Base-by-base conservation (phyloP, 2,329 filamentous ascomycete genomes). In the Parascedosporium putredinis region DNA sequence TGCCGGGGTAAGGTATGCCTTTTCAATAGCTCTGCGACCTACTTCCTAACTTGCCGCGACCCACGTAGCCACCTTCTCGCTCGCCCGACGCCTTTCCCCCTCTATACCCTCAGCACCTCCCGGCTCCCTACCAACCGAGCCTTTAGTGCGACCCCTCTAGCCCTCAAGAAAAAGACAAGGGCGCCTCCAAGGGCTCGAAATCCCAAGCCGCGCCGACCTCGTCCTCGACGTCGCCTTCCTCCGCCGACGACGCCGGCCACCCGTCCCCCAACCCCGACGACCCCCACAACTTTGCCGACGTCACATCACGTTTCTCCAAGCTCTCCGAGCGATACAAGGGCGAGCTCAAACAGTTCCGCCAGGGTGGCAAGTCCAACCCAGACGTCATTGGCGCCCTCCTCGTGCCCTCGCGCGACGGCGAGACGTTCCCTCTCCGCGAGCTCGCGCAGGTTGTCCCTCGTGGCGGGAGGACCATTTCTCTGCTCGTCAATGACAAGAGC, bases 361-460 rank as follows among this genome's bases (percentile, higher is more conserved):
- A 64, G 54, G 74, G 73, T 55, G 72, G 73, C 24, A 70, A 72
- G 52, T 78, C 77, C 69, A 74, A 73, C 66, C 69, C 71, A 5
- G 69, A 72, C 56, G 59, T 59, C 50, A 64, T 79, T 46, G 74
- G 74, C 55, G 63, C 67, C 18, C 62, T 78, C 33, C 58, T 60
- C 23, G 68, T 78, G 27, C 36, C 58, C 51, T 55, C 59, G 43
- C 54, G 57, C 24, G 54, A 55, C 18, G 57, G 53, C 23, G 54
- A 57, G 43, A 53, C 58, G 59, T 77, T 71, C 57, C 73, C 74
- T 29, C 68, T 79, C n/a, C 67, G 69, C 50, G 75, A 79, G 61
- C 68, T 79, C 27, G 75, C 74, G 23, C 70, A 76, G 60, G 66
- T 79, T 4, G 70, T 78, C 20, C 73, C 74, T 49, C 71, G 68